Percentiles rank a stretch among this genome's conserved stretches.
These are phyloP conservation scores for Cordyceps sp. DNA, from an alignment of 2,329 filamentous ascomycete genomes.

Conservation along the genomic window DNA sequence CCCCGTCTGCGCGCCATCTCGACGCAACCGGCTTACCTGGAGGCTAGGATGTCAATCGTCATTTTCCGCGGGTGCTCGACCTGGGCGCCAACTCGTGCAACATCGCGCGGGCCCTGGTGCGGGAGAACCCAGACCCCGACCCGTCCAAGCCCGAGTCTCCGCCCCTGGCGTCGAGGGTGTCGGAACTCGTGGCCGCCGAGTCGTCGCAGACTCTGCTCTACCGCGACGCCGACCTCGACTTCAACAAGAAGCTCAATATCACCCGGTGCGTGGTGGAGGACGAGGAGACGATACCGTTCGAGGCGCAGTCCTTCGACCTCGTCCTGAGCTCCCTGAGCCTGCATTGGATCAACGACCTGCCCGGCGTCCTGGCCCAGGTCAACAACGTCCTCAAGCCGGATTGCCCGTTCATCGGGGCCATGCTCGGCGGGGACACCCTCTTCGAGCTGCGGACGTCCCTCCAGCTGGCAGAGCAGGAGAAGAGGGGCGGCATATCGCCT, in stretches of 20 bases:
- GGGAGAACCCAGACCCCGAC: constrained; percentile 43
- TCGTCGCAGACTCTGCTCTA: constrained; percentile 63
- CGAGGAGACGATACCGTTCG: constrained; percentile 61
- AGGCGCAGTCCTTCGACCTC: constrained; percentile 65
- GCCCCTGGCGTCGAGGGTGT: constrained; percentile 55
- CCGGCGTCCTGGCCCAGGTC: constrained; percentile 67
- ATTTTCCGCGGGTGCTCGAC: constrained; percentile 73
- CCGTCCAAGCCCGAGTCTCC: constrained; percentile 37
- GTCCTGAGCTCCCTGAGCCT: constrained; percentile 78
- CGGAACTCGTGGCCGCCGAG: constrained; percentile 64
- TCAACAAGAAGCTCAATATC: constrained; percentile 59
- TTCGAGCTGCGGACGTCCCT: constrained; percentile 87
- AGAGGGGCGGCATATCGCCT: constrained; percentile 78
- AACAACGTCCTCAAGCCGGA: constrained; percentile 82
- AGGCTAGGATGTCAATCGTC: constrained; percentile 75
- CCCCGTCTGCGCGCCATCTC: neutral
- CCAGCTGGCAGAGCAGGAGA: constrained; percentile 81
- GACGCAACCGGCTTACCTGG: neutral
- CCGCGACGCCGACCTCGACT: constrained; percentile 58
- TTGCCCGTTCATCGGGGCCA: constrained; percentile 80
- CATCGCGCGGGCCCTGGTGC: constrained; percentile 65
- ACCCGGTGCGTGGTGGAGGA: constrained; percentile 58
- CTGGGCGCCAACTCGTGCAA: constrained; percentile 94
- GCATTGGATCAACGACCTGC: constrained; percentile 97
- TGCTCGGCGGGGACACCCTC: constrained; percentile 89